Evolutionary conservation across 1,139 yeast genomes (phyloP).

Genomic region (Debaryomycetaceae sp.): DNA sequence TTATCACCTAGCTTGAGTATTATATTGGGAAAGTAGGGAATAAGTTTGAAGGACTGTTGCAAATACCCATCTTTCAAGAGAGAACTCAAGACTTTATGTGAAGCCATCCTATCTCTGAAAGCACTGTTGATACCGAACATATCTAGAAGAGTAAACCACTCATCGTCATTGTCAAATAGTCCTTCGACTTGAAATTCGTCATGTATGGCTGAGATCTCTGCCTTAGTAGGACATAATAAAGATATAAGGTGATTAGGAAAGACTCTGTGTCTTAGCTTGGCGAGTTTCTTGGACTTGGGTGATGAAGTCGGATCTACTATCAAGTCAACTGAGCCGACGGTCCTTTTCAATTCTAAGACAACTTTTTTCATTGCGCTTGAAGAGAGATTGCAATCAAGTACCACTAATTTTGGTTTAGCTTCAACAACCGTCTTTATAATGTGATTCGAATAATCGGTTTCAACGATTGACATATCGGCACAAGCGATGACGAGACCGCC

Average conservation of each 20-base stretch:
- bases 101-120: conserved; percentile 40
- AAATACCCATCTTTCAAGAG: conserved; percentile 50
- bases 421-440: conserved; percentile 31
- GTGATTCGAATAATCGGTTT: conserved; percentile 38
- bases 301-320: conserved; percentile 77
- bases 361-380: conserved; percentile 29
- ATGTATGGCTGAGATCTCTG: conserved; percentile 57
- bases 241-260: conserved; percentile 32
- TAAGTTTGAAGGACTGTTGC: conserved; percentile 65
- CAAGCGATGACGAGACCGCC: conserved; percentile 75
- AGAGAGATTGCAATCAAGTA: conserved; percentile 66
- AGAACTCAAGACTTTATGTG: conserved; percentile 16
- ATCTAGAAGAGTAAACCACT: conserved; percentile 77
- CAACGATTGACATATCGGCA: conserved; percentile 78
- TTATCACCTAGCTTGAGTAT: conserved; percentile 63
- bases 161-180: conserved; percentile 54
- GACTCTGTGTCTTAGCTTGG: conserved; percentile 17
- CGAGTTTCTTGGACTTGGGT: conserved; percentile 49
- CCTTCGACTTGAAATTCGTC: conserved; percentile 45
- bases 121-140: conserved; percentile 48
- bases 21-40: conserved; percentile 71
- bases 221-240: conserved; percentile 65
- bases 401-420: conserved; percentile 41
- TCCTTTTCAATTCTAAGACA: conserved; percentile 10
- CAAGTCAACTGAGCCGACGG: conserved; percentile 20